Evolutionary conservation across 306 rosid species (phyloP).

Genomic region (Trifolium dubium): DNA sequence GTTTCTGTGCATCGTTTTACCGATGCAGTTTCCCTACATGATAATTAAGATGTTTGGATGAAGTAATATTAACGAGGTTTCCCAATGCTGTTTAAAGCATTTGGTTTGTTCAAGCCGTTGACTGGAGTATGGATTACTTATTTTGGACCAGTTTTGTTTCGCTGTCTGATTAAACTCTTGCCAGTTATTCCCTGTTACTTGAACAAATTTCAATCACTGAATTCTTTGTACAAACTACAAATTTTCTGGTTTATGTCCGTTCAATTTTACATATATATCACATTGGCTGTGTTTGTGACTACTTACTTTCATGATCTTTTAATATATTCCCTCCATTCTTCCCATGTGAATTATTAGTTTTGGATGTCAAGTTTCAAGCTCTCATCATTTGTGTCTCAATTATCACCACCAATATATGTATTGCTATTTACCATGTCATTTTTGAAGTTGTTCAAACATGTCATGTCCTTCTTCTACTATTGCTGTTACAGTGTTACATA

Average conservation of each 20-base stretch:
- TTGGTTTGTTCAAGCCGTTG: background rate
- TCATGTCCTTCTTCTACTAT: background rate
- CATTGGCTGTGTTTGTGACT: background rate
- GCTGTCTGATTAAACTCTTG: background rate
- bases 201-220: background rate
- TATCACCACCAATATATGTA: constrained; percentile 11
- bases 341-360: constrained; percentile 5
- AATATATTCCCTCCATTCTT: background rate
- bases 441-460: constrained; percentile 28
- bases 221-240: background rate
- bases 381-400: background rate
- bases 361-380: background rate
- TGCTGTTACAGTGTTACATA: constrained; percentile 21
- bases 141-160: constrained; percentile 4
- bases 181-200: background rate
- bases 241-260: background rate
- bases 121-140: background rate
- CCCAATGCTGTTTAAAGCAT: background rate
- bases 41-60: background rate
- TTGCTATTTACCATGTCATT: constrained; percentile 1
- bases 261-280: background rate
- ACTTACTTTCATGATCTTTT: background rate
- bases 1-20: background rate
- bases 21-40: too few relatives aligned
- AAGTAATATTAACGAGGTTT: background rate